Percentiles rank a stretch among this genome's conserved stretches.
Evolutionary conservation across 2,329 filamentous ascomycete species (phyloP).

Genomic region (Chrysoporthe puriensis): DNA sequence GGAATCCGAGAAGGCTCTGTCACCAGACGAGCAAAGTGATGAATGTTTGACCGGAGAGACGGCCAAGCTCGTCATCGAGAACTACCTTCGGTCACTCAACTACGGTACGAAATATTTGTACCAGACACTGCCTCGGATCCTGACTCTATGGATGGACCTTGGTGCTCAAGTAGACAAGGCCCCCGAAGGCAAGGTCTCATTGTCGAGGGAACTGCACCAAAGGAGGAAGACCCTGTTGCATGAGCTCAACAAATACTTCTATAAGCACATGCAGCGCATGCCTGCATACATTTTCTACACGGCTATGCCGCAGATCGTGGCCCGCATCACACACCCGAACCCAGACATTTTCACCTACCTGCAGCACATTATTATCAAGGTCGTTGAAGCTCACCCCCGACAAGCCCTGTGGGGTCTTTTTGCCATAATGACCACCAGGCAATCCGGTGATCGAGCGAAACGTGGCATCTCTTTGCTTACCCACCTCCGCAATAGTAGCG

Average conservation of each 20-base stretch:
- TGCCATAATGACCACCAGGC: slow-evolving; percentile 80
- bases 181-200: slow-evolving; percentile 57
- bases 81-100: slow-evolving; percentile 83
- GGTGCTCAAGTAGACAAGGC: slow-evolving; percentile 73
- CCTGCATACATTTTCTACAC: slow-evolving; percentile 81
- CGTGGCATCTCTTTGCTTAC: slow-evolving; percentile 58
- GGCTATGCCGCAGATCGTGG: slow-evolving; percentile 87
- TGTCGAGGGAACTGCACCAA: slow-evolving; percentile 55
- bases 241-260: slow-evolving; percentile 72
- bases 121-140: slow-evolving; percentile 85
- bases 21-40: slow-evolving; percentile 76
- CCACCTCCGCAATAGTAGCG: slow-evolving; percentile 50
- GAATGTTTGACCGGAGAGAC: slow-evolving; percentile 79
- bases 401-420: slow-evolving; percentile 92
- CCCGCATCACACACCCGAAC: slow-evolving; percentile 90
- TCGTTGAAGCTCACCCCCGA: slow-evolving; percentile 84
- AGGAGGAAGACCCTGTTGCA: slow-evolving; percentile 68
- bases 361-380: slow-evolving; percentile 79
- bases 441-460: slow-evolving; percentile 65
- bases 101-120: slow-evolving; percentile 96
- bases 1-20: slow-evolving; percentile 82
- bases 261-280: slow-evolving; percentile 75
- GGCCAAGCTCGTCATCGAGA: slow-evolving; percentile 88
- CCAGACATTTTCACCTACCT: slow-evolving; percentile 75
- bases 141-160: slow-evolving; percentile 94